phyloP scores from a whole-genome alignment of 2,329 filamentous ascomycete species.

The Colletotrichum tabaci region DNA sequence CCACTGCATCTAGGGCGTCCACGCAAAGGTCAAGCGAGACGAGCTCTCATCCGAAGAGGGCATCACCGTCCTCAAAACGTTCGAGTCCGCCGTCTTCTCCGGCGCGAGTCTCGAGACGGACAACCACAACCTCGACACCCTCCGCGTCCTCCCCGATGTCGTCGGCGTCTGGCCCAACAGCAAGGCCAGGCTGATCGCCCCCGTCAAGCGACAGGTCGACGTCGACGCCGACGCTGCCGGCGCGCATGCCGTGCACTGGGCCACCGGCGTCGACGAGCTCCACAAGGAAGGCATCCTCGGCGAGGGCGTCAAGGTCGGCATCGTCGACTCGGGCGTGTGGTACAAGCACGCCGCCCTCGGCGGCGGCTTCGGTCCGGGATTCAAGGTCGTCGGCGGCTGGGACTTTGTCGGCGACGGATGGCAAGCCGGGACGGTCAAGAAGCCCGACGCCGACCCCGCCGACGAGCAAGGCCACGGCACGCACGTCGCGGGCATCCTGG shows the following conservation, averaged over 20 bases:
- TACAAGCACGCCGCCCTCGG: slow-evolving; percentile 52
- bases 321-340: slow-evolving; percentile 44
- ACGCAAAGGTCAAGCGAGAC: slow-evolving; percentile 21
- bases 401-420: slow-evolving; percentile 59
- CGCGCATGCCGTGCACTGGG: slow-evolving; percentile 37
- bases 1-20: background rate
- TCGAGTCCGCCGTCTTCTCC: slow-evolving; percentile 39
- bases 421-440: slow-evolving; percentile 47
- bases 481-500: slow-evolving; percentile 52
- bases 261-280: slow-evolving; percentile 42
- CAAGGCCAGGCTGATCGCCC: slow-evolving; percentile 28
- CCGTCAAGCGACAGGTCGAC: slow-evolving; percentile 22
- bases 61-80: slow-evolving; percentile 31
- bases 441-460: slow-evolving; percentile 53
- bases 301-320: slow-evolving; percentile 43
- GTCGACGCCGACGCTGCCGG: slow-evolving; percentile 5
- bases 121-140: slow-evolving; percentile 34
- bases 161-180: slow-evolving; percentile 33
- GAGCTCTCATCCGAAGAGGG: slow-evolving; percentile 25
- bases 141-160: slow-evolving; percentile 30
- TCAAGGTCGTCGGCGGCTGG: slow-evolving; percentile 59
- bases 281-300: slow-evolving; percentile 42
- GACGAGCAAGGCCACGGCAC: slow-evolving; percentile 50
- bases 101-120: slow-evolving; percentile 37
- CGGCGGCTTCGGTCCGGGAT: slow-evolving; percentile 63